Percentiles rank a stretch among this genome's conserved stretches.
These are phyloP conservation scores for Gillenia trifoliata DNA, from an alignment of 306 rosid species.

Conservation along the genomic window DNA sequence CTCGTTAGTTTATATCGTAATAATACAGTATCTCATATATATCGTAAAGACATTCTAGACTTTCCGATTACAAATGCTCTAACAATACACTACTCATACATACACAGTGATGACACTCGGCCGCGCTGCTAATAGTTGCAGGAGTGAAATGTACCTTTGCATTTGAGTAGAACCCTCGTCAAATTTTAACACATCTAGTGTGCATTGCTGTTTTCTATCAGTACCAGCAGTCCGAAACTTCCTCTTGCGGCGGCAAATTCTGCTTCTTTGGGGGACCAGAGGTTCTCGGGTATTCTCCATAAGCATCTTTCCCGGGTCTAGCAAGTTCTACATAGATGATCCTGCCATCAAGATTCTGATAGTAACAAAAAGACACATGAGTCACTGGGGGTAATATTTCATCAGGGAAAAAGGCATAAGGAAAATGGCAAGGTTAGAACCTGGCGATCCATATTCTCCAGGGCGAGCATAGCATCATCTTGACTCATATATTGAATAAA, in stretches of 20 bases:
- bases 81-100: neutral
- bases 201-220: slow-evolving; percentile 18
- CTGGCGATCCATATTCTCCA: slow-evolving; percentile 89
- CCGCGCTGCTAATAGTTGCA: neutral
- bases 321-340: slow-evolving; percentile 62
- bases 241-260: slow-evolving; percentile 44
- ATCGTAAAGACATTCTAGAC: neutral
- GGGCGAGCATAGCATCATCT: slow-evolving; percentile 77
- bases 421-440: slow-evolving; percentile 28
- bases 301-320: slow-evolving; percentile 47
- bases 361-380: slow-evolving; percentile 12
- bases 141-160: slow-evolving; percentile 1
- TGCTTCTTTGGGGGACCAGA: slow-evolving; percentile 70
- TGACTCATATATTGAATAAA: slow-evolving; percentile 74
- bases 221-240: slow-evolving; percentile 89
- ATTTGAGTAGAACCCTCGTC: too few relatives aligned
- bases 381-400: neutral
- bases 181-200: neutral
- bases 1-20: neutral
- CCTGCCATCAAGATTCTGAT: slow-evolving; percentile 60
- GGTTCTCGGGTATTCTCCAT: slow-evolving; percentile 40
- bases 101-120: neutral
- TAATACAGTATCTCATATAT: neutral
- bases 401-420: neutral
- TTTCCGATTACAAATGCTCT: neutral